These are phyloP conservation scores for Penicillium hordei DNA, from an alignment of 2,329 filamentous ascomycete genomes.

Conservation along the genomic window DNA sequence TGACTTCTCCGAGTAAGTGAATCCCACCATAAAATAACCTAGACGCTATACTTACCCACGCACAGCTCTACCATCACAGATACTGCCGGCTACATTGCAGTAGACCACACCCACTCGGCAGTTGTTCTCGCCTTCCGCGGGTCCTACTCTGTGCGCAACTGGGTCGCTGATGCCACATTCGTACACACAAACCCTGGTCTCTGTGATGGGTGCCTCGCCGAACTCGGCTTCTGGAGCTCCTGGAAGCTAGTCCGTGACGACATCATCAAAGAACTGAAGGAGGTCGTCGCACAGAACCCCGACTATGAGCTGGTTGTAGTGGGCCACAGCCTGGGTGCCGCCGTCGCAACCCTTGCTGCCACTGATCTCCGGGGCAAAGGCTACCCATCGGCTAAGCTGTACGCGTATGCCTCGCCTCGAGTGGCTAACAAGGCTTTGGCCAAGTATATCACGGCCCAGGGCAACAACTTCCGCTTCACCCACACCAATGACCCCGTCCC, in stretches of 20 bases:
- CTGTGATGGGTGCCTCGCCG: slow-evolving; percentile 45
- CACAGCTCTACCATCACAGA: slow-evolving; percentile 34
- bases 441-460: slow-evolving; percentile 54
- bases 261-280: slow-evolving; percentile 39
- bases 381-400: slow-evolving; percentile 54
- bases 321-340: slow-evolving; percentile 69
- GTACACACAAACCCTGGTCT: slow-evolving; percentile 35
- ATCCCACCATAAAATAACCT: neutral
- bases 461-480: slow-evolving; percentile 62
- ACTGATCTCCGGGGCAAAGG: slow-evolving; percentile 56
- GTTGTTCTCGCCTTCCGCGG: slow-evolving; percentile 42
- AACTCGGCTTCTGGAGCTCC: slow-evolving; percentile 49
- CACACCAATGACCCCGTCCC: slow-evolving; percentile 68
- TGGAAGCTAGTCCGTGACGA: slow-evolving; percentile 41
- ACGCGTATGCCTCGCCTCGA: slow-evolving; percentile 67
- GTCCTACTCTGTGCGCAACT: slow-evolving; percentile 38
- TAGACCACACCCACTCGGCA: slow-evolving; percentile 46
- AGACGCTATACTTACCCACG: neutral
- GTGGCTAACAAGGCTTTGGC: slow-evolving; percentile 60
- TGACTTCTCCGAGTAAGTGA: slow-evolving; percentile 49
- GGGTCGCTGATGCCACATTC: slow-evolving; percentile 31
- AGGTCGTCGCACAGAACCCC: slow-evolving; percentile 20
- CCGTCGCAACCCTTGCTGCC: slow-evolving; percentile 61
- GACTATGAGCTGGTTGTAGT: slow-evolving; percentile 47
- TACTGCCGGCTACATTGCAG: slow-evolving; percentile 50